phyloP scores from a whole-genome alignment of 768 basidiomycete genomes.

The Omphalotus guepiniiformis region DNA sequence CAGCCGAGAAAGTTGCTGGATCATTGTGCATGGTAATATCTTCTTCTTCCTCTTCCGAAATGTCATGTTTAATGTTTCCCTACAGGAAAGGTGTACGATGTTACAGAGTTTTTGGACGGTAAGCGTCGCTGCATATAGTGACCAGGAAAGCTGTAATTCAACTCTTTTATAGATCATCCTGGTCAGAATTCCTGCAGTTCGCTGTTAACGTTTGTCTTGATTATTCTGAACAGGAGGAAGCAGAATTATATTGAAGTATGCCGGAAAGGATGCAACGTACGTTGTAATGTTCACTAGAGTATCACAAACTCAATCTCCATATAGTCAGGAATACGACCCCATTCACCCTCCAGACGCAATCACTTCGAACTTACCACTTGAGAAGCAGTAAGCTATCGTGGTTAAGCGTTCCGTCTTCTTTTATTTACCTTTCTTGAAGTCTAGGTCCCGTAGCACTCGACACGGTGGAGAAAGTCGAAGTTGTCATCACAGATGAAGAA shows the following conservation, averaged over 20 bases:
- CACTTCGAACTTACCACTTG: slow-evolving; percentile 69
- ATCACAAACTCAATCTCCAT: not conserved
- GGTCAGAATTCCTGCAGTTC: slow-evolving; percentile 36
- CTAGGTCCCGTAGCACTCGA: slow-evolving; percentile 69
- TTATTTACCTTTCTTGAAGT: slow-evolving; percentile 26
- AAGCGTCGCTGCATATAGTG: slow-evolving; percentile 13
- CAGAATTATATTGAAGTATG: slow-evolving; percentile 83
- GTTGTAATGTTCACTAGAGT: slow-evolving; percentile 23
- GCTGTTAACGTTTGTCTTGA: not conserved
- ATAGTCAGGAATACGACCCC: slow-evolving; percentile 75
- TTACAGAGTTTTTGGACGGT: slow-evolving; percentile 75
- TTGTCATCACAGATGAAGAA: slow-evolving; percentile 66
- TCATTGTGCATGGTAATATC: slow-evolving; percentile 73
- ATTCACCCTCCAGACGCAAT: slow-evolving; percentile 87
- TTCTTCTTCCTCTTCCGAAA: not conserved
- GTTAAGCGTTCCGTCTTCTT: not conserved
- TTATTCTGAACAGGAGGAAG: slow-evolving; percentile 55
- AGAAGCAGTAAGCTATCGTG: slow-evolving; percentile 63
- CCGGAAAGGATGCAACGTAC: slow-evolving; percentile 86
- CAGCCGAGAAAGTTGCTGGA: slow-evolving; percentile 66
- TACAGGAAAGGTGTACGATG: slow-evolving; percentile 71
- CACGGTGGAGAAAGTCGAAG: slow-evolving; percentile 60
- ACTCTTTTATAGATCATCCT: slow-evolving; percentile 64
- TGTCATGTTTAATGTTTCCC: slow-evolving; percentile 4
- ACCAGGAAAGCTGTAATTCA: not conserved